These are phyloP conservation scores for Chaetomium cochliodes DNA, from an alignment of 495 filamentous ascomycete species.

Conservation along the genomic window DNA sequence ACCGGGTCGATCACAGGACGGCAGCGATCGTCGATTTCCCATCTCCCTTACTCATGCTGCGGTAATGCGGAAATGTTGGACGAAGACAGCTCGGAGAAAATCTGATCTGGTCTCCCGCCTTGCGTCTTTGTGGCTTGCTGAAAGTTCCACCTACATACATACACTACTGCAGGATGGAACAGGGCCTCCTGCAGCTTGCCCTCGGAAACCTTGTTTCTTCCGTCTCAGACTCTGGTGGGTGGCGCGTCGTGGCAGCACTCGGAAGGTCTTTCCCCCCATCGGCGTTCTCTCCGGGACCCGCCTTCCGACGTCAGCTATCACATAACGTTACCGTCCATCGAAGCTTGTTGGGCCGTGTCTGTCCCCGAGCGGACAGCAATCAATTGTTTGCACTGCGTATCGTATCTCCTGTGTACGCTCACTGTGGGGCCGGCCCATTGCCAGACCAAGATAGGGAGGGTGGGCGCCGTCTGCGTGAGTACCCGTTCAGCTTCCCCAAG, in stretches of 20 bases:
- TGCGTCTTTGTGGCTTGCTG: slow-evolving; percentile 12
- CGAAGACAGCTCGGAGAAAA: neutral
- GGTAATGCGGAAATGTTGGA: neutral
- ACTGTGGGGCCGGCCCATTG: neutral
- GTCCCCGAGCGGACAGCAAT: too few relatives aligned
- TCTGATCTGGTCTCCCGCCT: neutral
- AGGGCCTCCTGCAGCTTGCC: slow-evolving; percentile 6
- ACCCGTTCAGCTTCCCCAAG: neutral
- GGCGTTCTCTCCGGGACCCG: neutral
- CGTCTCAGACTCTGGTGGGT: neutral
- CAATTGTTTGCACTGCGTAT: too few relatives aligned
- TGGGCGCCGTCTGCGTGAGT: neutral
- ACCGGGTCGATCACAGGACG: slow-evolving; percentile 10
- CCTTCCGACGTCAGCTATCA: neutral
- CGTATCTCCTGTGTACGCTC: neutral
- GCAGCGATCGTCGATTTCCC: slow-evolving; percentile 8
- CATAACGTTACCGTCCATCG: neutral
- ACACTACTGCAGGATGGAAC: slow-evolving; percentile 6
- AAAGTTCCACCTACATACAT: too few relatives aligned
- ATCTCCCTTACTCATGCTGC: neutral
- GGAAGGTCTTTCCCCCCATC: neutral
- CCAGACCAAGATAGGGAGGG: neutral
- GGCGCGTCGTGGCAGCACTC: neutral
- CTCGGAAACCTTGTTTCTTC: slow-evolving; percentile 12
- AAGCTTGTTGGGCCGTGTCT: too few relatives aligned